phyloP scores from a whole-genome alignment of 192 early-diverging fungal genomes.

The Entophlyctis luteolus region DNA sequence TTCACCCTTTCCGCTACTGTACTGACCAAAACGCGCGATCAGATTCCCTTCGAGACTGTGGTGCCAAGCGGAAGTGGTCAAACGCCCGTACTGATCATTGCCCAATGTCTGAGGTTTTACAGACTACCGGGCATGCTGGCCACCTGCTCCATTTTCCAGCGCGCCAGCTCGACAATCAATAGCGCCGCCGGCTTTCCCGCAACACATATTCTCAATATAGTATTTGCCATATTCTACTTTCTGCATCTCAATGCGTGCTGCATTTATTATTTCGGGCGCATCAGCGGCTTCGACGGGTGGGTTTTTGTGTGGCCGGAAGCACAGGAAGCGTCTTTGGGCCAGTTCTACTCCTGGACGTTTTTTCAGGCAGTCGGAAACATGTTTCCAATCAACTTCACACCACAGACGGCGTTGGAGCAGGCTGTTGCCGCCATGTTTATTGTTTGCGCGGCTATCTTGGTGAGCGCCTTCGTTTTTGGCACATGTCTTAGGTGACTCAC shows the following conservation, averaged over 20 bases:
- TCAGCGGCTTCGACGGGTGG: conserved; percentile 10
- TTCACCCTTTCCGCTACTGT: background rate
- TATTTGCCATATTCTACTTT: conserved; percentile 1
- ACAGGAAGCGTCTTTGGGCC: background rate
- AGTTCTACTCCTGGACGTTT: background rate
- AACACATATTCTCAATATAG: background rate
- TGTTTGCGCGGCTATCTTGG: conserved; percentile 1
- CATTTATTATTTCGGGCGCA: background rate
- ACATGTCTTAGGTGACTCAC: background rate
- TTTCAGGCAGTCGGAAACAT: conserved; percentile 27
- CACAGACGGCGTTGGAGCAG: conserved; percentile 5
- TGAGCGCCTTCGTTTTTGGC: background rate
- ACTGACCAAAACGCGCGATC: background rate
- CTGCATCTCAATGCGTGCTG: conserved; percentile 31
- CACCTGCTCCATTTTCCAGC: background rate
- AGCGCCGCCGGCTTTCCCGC: background rate
- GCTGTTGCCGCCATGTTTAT: background rate
- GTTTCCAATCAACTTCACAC: conserved; percentile 17
- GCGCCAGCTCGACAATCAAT: background rate
- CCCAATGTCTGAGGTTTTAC: background rate
- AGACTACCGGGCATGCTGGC: background rate
- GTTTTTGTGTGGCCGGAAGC: background rate
- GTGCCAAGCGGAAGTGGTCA: background rate
- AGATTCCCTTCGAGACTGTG: background rate
- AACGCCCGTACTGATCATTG: background rate